Conservation (phyloP, 148 eudicot species). For the Fagopyrum esculentum region DNA sequence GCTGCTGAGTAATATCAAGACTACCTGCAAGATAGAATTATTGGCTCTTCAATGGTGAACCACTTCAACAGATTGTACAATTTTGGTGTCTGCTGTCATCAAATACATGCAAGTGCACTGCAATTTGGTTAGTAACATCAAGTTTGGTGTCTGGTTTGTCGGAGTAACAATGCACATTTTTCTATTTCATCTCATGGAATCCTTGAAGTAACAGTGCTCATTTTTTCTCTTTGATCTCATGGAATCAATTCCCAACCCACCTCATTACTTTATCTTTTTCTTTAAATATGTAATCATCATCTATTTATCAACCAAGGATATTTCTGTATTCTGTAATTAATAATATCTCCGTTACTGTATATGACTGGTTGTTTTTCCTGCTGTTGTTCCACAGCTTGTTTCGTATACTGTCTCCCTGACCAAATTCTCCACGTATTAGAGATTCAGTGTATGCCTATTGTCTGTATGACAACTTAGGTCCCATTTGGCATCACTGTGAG, state of each 20-base stretch:
- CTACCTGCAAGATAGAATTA: not conserved
- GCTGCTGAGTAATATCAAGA: slow-evolving; percentile 11
- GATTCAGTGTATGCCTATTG: not conserved
- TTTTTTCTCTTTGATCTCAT: not conserved
- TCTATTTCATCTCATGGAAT: not conserved
- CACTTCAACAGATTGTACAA: not conserved
- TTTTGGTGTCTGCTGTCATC: not conserved
- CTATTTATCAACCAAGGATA: not conserved
- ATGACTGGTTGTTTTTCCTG: not conserved
- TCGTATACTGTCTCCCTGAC: not conserved
- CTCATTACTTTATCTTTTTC: not conserved
- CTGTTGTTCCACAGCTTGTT: not conserved
- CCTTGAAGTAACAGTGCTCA: not conserved
- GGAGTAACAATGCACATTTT: not conserved
- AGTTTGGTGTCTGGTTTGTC: not conserved
- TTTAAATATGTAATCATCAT: not conserved
- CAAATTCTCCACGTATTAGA: not conserved
- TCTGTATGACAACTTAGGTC: too few species aligned
- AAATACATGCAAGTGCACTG: not conserved
- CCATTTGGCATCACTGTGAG: too few species aligned
- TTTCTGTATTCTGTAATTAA: not conserved
- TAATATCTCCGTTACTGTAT: not conserved
- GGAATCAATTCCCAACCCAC: not conserved
- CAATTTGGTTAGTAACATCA: not conserved
- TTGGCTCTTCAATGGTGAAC: not conserved